Conservation (phyloP, 23 red algal species). For the Chondrus crispus region DNA sequence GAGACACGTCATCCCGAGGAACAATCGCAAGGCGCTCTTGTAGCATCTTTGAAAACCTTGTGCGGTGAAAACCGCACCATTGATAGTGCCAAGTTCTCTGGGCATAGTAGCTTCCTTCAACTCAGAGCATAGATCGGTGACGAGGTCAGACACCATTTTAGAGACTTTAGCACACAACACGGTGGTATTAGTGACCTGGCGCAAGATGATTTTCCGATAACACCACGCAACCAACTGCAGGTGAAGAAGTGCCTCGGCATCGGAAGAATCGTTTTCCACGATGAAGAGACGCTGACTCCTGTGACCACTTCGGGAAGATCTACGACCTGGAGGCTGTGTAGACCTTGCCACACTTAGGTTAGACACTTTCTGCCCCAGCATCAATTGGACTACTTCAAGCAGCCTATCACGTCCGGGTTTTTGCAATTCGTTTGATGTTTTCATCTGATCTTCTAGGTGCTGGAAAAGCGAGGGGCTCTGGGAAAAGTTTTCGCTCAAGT, state of each 20-base stretch:
- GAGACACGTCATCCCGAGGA: too few relatives aligned
- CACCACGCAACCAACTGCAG: conserved; percentile 43
- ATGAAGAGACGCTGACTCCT: conserved; percentile 27
- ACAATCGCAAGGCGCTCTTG: conserved; percentile 4
- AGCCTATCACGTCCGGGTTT: neutral
- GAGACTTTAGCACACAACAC: neutral
- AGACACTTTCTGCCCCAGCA: neutral
- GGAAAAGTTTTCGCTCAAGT: neutral
- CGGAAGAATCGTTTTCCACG: neutral
- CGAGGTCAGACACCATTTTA: neutral
- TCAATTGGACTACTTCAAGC: neutral
- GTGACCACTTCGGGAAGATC: too few relatives aligned
- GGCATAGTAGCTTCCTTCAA: neutral
- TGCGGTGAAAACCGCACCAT: neutral
- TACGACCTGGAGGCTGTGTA: too few relatives aligned
- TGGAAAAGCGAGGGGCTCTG: neutral
- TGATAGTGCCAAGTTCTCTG: neutral
- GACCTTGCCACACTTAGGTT: neutral
- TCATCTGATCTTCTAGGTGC: neutral
- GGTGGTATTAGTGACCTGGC: neutral
- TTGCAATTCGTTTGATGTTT: neutral
- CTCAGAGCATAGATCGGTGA: neutral
- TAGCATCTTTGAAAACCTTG: conserved; percentile 31
- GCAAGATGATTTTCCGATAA: neutral
- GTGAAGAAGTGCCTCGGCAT: neutral